Conservation (phyloP, 2,329 filamentous ascomycete species). For the Phyllosticta ampelicida region DNA sequence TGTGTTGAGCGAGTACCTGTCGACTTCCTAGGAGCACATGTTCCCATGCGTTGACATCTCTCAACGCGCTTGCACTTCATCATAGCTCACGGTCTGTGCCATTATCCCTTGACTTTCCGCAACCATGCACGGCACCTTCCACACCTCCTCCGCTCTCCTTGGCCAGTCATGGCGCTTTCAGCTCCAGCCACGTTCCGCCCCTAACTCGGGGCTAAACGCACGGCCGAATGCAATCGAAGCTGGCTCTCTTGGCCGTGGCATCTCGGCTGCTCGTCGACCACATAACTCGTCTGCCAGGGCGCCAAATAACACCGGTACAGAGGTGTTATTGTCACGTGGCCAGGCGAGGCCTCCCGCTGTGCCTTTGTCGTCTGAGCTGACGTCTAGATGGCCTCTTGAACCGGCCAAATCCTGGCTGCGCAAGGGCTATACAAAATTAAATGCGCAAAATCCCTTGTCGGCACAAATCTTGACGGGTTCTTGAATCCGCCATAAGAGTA, state of each 20-base stretch:
- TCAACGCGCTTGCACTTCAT: background rate
- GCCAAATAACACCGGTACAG: background rate
- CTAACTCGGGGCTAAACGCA: background rate
- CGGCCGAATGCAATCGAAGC: background rate
- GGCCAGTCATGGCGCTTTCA: background rate
- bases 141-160: background rate
- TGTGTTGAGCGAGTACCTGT: background rate
- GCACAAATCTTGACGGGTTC: background rate
- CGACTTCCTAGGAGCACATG: too few relatives aligned
- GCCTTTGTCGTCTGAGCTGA: background rate
- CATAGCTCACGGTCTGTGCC: background rate
- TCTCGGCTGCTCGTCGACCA: background rate
- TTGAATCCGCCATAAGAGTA: background rate
- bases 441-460: background rate
- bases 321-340: background rate
- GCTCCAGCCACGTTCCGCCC: background rate
- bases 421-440: background rate
- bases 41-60: background rate
- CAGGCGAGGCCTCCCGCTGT: background rate
- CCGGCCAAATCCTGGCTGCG: background rate
- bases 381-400: background rate
- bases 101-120: background rate
- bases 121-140: background rate
- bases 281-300: background rate
- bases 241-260: background rate